Conservation (phyloP, 2,329 filamentous ascomycete genomes). For the Cladosporium oxysporum region DNA sequence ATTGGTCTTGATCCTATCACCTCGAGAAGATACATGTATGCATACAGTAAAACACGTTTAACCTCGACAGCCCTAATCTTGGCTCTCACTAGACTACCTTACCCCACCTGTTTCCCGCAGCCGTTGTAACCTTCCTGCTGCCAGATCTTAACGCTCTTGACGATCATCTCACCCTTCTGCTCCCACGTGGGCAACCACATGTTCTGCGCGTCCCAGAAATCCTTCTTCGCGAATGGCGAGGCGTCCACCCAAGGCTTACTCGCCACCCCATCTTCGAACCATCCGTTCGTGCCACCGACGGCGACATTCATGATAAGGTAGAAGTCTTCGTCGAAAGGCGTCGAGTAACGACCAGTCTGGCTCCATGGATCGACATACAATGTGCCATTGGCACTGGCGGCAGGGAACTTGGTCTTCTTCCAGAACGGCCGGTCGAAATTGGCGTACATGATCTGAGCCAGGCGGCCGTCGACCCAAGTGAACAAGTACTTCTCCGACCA, state of each 20-base stretch:
- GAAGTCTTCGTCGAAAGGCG: conserved; percentile 46
- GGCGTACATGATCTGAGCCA: conserved; percentile 78
- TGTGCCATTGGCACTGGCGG: conserved; percentile 39
- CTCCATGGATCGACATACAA: conserved; percentile 41
- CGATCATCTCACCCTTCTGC: conserved; percentile 41
- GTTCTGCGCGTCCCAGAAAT: conserved; percentile 67
- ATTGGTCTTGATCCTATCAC: neutral
- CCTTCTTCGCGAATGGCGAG: conserved; percentile 65
- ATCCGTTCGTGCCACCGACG: conserved; percentile 56
- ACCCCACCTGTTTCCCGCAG: conserved; percentile 35
- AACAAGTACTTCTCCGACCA: conserved; percentile 89
- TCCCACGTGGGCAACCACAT: conserved; percentile 42
- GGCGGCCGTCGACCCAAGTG: conserved; percentile 78
- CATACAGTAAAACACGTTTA: neutral
- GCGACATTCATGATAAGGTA: conserved; percentile 46
- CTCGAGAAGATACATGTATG: neutral
- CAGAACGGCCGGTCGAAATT: conserved; percentile 48
- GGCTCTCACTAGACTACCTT: neutral
- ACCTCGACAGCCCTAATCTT: neutral
- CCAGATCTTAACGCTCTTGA: conserved; percentile 49
- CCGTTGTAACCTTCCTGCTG: conserved; percentile 52
- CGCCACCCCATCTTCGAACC: conserved; percentile 72
- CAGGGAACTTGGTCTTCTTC: conserved; percentile 42
- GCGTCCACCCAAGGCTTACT: conserved; percentile 79
- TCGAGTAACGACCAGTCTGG: conserved; percentile 38